Evolutionary conservation across 1,139 yeast genomes (phyloP), one percentile per base, ranked within the genome.

Genomic region (Kazachstania sp.): DNA sequence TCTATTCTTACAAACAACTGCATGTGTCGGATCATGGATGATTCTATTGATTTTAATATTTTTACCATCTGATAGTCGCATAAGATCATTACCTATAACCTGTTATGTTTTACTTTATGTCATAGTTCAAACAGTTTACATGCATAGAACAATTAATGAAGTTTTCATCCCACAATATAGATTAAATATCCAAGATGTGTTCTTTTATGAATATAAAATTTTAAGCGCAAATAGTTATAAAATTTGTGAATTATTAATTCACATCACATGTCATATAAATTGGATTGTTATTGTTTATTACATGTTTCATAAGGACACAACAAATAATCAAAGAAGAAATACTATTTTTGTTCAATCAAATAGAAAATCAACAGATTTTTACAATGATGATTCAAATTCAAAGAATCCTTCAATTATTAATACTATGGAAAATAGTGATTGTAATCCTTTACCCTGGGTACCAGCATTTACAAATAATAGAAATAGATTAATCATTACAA

Each of bases 21-120:
- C 58, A 23, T 57, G 63, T 46, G 53, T 54, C 7, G 60, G 61
- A 18, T 47, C 58, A 26, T 62, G 65, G 64, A 61, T 62, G 64
- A 43, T 61, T 9, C 54, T 57, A 29, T 37, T 62, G 42, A 52
- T 61, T 6, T 47, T 61, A 31, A 37, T 58, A 8, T 41, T 62
- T 23, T 44, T 61, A 43, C 63, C 63, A 3, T 45, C 56, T 2
- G 54, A 52, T 15, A 56, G 54, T 42, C 60, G 53, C 38, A 53
- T 55, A 40, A 49, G 53, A 20, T 55, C 53, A 40, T 51, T 52
- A 19, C 42, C 58, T 35, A 57, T 61, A 3, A 53, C 51, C 23
- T 11, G 57, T 29, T 59, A 59, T 41, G 58, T 59, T 12, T 40
- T 58, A 20, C 54, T 54, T 40, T 54, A 51, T 23, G 57, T 61